Base-by-base conservation (phyloP, 2,329 filamentous ascomycete species). In the Beauveria asiatica region DNA sequence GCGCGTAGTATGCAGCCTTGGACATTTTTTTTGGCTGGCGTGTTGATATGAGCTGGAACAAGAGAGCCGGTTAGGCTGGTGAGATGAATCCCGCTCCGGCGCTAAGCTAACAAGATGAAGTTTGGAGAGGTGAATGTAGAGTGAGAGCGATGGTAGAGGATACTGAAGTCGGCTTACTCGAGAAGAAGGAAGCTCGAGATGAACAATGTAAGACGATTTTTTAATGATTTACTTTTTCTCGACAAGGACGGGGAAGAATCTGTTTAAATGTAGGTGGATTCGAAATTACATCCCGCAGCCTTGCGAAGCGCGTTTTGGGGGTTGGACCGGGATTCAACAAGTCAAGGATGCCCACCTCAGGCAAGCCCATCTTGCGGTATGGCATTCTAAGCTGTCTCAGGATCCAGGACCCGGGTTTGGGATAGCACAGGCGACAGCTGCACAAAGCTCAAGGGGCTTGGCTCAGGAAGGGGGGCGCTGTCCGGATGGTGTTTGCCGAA, bases 1-100 rank as follows among this genome's bases (percentile, higher is more conserved):
- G 57, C 50, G 42, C 23, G 44, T 48, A 54, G 50, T 60, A 60
- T 30, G 57, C 50, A 46, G 57, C 48, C 57, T 60, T 60, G 57
- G 50, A 54, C 57, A 60, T 60, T 41, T 48, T 41, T 48, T 49
- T 23, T 49, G 41, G 44, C 41, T 19, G n/a, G 25, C 25, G 42
- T 21, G 21, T 46, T 21, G 30, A 21, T 42, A 42, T 17, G 33
- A 30, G 39, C 27, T 8, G 45, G 17, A 27, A 41, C 7, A 25
- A 37, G 23, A 54, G 39, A 51, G 46, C 46, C 49, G 46, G 33
- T 30, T 42, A 57, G 39, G 39, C 56, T 52, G 56, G 17, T 52
- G 56, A 33, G 56, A 51, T 52, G 25, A 59, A 49, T 25, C 57
- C 57, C 57, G 49, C 49, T 53, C 48, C 33, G 41, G 49, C 57